Evolutionary conservation across 176 grass and related monocot genomes (phyloP).

Genomic region (Hordeum vulgare): MorexV3_pseudomolecules_assembly NC_058519.1:101984097-101984596

Average conservation of each 20-base stretch:
- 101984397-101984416: constrained; percentile 15
- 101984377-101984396: neutral
- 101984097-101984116: neutral
- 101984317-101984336: neutral
- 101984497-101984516: constrained; percentile 51
- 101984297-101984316: neutral
- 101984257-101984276: neutral
- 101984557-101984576: constrained; percentile 62
- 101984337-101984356: neutral
- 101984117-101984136: constrained; percentile 31
- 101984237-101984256: neutral
- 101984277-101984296: neutral
- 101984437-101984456: constrained; percentile 34
- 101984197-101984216: neutral
- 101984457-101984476: constrained; percentile 88
- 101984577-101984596: constrained; percentile 48
- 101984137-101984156: neutral
- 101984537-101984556: constrained; percentile 77
- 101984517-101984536: constrained; percentile 64
- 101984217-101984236: neutral
- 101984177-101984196: neutral
- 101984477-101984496: constrained; percentile 80
- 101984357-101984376: neutral
- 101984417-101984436: neutral
- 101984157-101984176: neutral